Percentiles rank a stretch among this genome's conserved stretches.
These are phyloP conservation scores for Tetraselmis chui DNA, from an alignment of 139 green algal species.

Conservation along the genomic window DNA sequence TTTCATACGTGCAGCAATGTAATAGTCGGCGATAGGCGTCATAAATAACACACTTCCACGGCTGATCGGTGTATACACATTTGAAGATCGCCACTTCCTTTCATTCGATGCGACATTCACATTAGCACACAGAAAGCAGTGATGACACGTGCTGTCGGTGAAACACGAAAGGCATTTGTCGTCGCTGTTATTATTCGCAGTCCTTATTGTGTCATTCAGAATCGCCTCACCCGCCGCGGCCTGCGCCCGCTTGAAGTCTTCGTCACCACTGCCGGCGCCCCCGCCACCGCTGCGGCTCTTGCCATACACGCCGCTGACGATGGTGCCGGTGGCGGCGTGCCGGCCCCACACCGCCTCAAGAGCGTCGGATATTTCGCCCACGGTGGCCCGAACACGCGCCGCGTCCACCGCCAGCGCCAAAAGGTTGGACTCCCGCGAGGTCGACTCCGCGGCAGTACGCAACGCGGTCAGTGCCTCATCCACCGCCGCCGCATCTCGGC, in stretches of 20 bases:
- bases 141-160: too few species aligned
- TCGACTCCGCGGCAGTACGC: slow-evolving; percentile 16
- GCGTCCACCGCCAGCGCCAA: slow-evolving; percentile 46
- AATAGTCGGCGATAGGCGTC: too few species aligned
- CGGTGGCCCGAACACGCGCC: slow-evolving; percentile 40
- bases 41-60: too few species aligned
- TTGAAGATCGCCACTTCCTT: too few species aligned
- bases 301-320: slow-evolving; percentile 47
- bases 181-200: not conserved
- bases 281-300: slow-evolving; percentile 19
- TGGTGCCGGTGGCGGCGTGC: slow-evolving; percentile 30
- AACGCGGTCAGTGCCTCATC: slow-evolving; percentile 22
- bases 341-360: slow-evolving; percentile 53
- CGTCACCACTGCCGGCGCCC: slow-evolving; percentile 20
- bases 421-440: slow-evolving; percentile 36
- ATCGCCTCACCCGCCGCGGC: not conserved
- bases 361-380: slow-evolving; percentile 56
- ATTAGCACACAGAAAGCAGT: too few species aligned
- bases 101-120: too few species aligned
- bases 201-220: not conserved
- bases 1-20: too few species aligned
- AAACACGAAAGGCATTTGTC: too few species aligned
- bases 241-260: not conserved
- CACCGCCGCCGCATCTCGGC: slow-evolving; percentile 20
- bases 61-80: too few species aligned